Evolutionary conservation across 108 stramenopile genomes (phyloP), one percentile per base, ranked within the genome.

Genomic region (Skeletonema costatum): DNA sequence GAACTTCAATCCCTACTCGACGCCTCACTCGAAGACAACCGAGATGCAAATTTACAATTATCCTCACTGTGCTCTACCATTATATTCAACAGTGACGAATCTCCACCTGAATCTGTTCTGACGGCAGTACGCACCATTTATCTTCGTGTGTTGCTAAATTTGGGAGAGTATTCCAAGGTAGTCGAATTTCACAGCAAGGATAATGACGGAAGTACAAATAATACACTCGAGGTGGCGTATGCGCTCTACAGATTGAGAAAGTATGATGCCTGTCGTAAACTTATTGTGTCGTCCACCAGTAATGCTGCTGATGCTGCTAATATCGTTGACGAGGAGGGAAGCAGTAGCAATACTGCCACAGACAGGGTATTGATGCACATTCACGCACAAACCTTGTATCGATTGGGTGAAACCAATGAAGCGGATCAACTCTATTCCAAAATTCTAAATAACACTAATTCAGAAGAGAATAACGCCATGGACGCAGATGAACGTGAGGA

Each of bases 401-500:
- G 84, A 53, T 51, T 85, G 32, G 80, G 76, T 21, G 60, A 73
- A 66, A 81, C 80, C 12, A 25, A 36, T 2, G 30, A 32, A 25
- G 80, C 80, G 9, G 76, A 77, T 51, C 53, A 13, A 3, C 29
- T 78, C 4, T 85, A 84, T 64, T 41, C 53, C 19, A 48, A 39
- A 39, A 31, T 84, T 33, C 17, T 38, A 21, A 29, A 29, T 32
- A 33, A 6, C 4, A 19, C 33, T 36, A 19, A 5, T 32, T 6
- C 48, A 38, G 14, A 38, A 4, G 50, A 10, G 63, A 32, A 9
- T 17, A 56, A 16, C 3, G 60, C 31, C 2, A 67, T 68, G 71
- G 75, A 77, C 25, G 76, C 17, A n/a, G 84, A 85, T 50, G 80
- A 81, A 50, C 61, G 70, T 39, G 84, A 80, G 71, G 84, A 81